Conservation (phyloP, 1,139 yeast species). For the Meyerozyma smithsonii region DNA sequence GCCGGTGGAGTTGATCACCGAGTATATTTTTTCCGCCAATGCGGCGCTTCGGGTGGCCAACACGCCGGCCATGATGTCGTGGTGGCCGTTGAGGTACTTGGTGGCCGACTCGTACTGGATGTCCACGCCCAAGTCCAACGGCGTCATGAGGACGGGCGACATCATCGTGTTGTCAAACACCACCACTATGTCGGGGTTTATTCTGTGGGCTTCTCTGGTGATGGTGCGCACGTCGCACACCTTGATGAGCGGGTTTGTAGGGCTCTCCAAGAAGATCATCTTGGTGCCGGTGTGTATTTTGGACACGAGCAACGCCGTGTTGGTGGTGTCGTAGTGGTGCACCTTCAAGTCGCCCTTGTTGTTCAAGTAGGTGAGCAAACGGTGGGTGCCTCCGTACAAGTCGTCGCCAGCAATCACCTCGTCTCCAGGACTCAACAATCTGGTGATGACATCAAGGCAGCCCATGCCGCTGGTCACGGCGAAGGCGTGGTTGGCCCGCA, state of each 20-base stretch:
- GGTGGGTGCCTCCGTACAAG: conserved; percentile 87
- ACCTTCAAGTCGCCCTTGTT: conserved; percentile 66
- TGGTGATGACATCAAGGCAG: conserved; percentile 77
- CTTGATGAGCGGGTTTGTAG: conserved; percentile 88
- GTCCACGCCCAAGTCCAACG: conserved; percentile 81
- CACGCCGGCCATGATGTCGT: conserved; percentile 93
- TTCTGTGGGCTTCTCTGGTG: conserved; percentile 58
- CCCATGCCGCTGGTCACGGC: conserved; percentile 94
- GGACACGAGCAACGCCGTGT: conserved; percentile 53
- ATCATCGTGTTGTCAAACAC: conserved; percentile 96
- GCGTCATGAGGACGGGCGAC: conserved; percentile 84
- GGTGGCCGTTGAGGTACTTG: conserved; percentile 88
- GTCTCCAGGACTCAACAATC: conserved; percentile 71
- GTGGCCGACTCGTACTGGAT: conserved; percentile 92
- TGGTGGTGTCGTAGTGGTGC: conserved; percentile 78
- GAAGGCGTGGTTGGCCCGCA: conserved; percentile 66
- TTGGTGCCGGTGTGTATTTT: conserved; percentile 52
- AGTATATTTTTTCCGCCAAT: conserved; percentile 66
- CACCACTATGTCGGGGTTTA: conserved; percentile 64
- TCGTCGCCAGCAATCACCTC: conserved; percentile 92
- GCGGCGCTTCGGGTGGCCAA: conserved; percentile 62
- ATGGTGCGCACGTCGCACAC: conserved; percentile 74
- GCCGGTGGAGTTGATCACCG: conserved; percentile 83
- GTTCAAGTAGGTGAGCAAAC: conserved; percentile 71
- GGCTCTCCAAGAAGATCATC: conserved; percentile 81